These are phyloP conservation scores for Fusarium coffeatum DNA, from an alignment of 2,329 filamentous ascomycete genomes.

Conservation along the genomic window DNA sequence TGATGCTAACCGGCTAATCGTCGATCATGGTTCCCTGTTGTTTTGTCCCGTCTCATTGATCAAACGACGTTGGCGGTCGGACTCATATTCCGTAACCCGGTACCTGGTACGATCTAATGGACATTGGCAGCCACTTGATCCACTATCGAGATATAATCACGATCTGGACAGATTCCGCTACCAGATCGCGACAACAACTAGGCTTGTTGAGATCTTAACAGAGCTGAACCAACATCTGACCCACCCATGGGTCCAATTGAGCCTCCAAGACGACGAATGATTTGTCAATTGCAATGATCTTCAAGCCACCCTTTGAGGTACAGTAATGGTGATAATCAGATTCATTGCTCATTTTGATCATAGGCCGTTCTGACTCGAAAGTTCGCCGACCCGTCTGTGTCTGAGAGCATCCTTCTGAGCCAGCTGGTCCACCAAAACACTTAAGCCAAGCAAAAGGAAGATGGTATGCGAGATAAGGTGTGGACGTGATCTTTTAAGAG, in stretches of 20 bases:
- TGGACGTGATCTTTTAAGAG: neutral
- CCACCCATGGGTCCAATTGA: neutral
- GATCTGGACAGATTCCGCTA: constrained; percentile 36
- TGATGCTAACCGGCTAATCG: constrained; percentile 6
- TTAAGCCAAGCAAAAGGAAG: neutral
- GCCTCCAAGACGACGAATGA: neutral
- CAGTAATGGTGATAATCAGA: constrained; percentile 2
- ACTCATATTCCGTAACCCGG: constrained; percentile 27
- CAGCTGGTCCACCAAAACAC: neutral
- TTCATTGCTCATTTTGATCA: neutral
- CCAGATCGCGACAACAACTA: constrained; percentile 29
- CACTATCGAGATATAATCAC: constrained; percentile 44
- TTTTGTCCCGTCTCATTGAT: constrained; percentile 12
- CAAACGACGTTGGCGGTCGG: constrained; percentile 13
- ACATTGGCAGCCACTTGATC: constrained; percentile 35
- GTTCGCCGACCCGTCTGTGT: neutral
- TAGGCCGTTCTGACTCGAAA: neutral
- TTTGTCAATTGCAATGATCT: neutral
- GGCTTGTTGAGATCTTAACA: constrained; percentile 29
- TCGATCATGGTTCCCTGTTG: constrained; percentile 22
- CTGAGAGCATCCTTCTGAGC: neutral
- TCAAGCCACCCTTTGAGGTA: neutral
- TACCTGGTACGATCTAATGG: constrained; percentile 32
- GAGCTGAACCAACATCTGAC: constrained; percentile 13
- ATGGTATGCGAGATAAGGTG: neutral